Evolutionary conservation across 1,284 basidiomycete species (phyloP).

Genomic region (Rhizoctonia solani): DNA sequence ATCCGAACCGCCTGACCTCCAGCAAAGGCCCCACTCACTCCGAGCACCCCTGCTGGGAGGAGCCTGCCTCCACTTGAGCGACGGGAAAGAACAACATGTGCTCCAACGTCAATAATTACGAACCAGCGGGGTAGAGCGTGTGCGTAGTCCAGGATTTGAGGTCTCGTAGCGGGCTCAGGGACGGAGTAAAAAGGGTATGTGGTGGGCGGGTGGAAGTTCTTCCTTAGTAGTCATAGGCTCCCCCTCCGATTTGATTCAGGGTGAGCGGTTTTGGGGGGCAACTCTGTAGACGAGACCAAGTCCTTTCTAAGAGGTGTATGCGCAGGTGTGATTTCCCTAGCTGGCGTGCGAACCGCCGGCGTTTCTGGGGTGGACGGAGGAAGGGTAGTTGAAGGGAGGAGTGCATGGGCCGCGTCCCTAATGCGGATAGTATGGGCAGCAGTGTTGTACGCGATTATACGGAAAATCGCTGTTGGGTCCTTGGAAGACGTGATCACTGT

Average conservation of each 20-base stretch:
- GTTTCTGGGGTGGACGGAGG: constrained; percentile 40
- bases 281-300: constrained; percentile 6
- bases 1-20: constrained; percentile 92
- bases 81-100: constrained; percentile 80
- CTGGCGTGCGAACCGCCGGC: constrained; percentile 13
- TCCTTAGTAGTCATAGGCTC: not conserved
- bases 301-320: constrained; percentile 31
- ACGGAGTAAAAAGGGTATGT: constrained; percentile 87
- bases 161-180: constrained; percentile 76
- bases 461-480: constrained; percentile 75
- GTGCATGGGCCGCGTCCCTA: constrained; percentile 22
- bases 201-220: constrained; percentile 56
- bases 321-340: constrained; percentile 28
- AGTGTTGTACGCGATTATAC: constrained; percentile 78
- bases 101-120: constrained; percentile 89
- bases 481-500: constrained; percentile 89
- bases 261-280: not conserved
- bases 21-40: constrained; percentile 87
- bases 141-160: constrained; percentile 96
- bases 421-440: constrained; percentile 37
- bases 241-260: not conserved
- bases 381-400: constrained; percentile 46
- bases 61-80: constrained; percentile 88
- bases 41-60: constrained; percentile 87
- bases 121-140: constrained; percentile 86